These are phyloP conservation scores for Dothiorella sarmentorum DNA, from an alignment of 2,329 filamentous ascomycete species.

Conservation along the genomic window DNA sequence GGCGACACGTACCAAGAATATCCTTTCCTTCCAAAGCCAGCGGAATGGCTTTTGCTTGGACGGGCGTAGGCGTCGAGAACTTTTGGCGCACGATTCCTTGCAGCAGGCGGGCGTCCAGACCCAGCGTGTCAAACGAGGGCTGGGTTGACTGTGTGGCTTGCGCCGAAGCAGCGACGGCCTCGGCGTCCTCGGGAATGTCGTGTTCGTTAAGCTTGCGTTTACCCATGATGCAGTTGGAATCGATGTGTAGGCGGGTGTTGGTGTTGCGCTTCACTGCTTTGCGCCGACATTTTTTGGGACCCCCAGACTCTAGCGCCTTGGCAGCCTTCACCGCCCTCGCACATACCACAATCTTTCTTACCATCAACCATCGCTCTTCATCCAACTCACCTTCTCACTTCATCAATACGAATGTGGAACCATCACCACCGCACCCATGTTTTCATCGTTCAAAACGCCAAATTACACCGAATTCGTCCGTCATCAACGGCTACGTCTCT, in stretches of 20 bases:
- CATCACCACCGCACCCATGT: too few relatives aligned
- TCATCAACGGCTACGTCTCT: too few relatives aligned
- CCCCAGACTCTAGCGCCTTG: neutral
- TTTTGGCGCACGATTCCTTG: slow-evolving; percentile 82
- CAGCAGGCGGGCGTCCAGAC: slow-evolving; percentile 78
- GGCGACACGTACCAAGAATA: slow-evolving; percentile 58
- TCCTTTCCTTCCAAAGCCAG: slow-evolving; percentile 83
- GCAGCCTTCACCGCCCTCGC: slow-evolving; percentile 7
- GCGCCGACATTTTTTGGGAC: slow-evolving; percentile 10
- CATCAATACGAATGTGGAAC: too few relatives aligned
- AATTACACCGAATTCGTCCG: too few relatives aligned
- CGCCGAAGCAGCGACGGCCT: neutral
- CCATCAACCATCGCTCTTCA: too few relatives aligned
- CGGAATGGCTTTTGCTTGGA: slow-evolving; percentile 85
- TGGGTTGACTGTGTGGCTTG: slow-evolving; percentile 8
- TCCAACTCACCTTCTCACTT: too few relatives aligned
- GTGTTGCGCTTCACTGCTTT: neutral
- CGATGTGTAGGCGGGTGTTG: neutral
- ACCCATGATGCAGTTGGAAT: neutral
- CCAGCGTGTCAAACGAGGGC: slow-evolving; percentile 65
- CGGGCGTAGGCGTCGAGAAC: slow-evolving; percentile 81
- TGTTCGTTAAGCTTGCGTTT: slow-evolving; percentile 52
- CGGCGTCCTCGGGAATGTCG: slow-evolving; percentile 42
- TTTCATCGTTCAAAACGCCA: too few relatives aligned
- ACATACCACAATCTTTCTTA: neutral